Evolutionary conservation across 495 filamentous ascomycete species (phyloP).

Genomic region (Aspergillus asperescens): DNA sequence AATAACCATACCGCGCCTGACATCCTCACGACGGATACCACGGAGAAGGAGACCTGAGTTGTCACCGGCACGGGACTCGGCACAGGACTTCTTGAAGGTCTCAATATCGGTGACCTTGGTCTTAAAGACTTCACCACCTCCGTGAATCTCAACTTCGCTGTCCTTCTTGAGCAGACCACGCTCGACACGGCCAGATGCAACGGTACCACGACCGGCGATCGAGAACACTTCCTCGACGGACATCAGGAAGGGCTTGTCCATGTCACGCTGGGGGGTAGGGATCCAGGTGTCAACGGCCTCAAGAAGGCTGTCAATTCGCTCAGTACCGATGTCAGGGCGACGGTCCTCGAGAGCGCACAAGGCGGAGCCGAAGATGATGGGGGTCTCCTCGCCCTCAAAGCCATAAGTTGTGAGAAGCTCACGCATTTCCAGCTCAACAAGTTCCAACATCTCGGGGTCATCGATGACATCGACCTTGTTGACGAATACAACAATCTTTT

Average conservation of each 20-base stretch:
- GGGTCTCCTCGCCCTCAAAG: conserved; percentile 96
- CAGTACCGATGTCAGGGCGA: conserved; percentile 76
- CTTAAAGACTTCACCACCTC: conserved; percentile 78
- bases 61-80: conserved; percentile 88
- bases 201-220: conserved; percentile 94
- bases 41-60: conserved; percentile 97
- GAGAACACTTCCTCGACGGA: conserved; percentile 98
- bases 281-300: conserved; percentile 93
- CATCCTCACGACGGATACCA: conserved; percentile 88
- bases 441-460: conserved; percentile 98
- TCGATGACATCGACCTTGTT: conserved; percentile 98
- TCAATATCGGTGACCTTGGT: conserved; percentile 99
- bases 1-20: conserved; percentile 90
- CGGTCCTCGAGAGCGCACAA: conserved; percentile 90
- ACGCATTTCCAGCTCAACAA: conserved; percentile 99
- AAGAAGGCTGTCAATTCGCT: conserved; percentile 84
- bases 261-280: conserved; percentile 81
- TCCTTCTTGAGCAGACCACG: conserved; percentile 90
- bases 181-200: conserved; percentile 94
- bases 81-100: conserved; percentile 98
- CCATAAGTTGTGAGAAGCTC: conserved; percentile 88
- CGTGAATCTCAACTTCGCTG: conserved; percentile 86
- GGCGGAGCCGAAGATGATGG: conserved; percentile 92
- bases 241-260: conserved; percentile 98
- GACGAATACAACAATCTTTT: conserved; percentile 97